phyloP scores from a whole-genome alignment of 306 rosid genomes.

The Corylus americana region DNA sequence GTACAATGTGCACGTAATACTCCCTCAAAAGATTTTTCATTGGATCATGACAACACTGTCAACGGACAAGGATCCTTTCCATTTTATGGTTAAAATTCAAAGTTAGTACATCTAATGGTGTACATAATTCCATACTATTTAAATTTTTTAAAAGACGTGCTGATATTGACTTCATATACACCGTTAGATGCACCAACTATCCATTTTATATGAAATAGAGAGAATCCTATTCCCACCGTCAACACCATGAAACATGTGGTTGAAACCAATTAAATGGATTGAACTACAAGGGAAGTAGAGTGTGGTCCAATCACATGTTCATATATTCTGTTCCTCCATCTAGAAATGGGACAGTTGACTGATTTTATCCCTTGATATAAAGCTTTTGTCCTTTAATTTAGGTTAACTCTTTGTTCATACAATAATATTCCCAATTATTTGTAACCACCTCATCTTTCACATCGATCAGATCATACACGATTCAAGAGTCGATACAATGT shows the following conservation, averaged over 20 bases:
- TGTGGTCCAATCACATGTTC: background rate
- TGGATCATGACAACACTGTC: background rate
- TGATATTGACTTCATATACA: too few species aligned
- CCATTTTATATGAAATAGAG: too few species aligned
- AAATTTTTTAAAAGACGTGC: too few species aligned
- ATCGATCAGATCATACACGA: constrained; percentile 14
- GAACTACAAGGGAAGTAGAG: background rate
- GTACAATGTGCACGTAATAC: background rate
- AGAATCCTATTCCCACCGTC: too few species aligned
- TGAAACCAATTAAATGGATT: background rate
- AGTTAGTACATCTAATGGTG: too few species aligned
- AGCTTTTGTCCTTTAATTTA: constrained; percentile 15
- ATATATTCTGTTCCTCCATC: background rate
- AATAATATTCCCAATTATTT: constrained; percentile 16
- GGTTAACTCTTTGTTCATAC: background rate
- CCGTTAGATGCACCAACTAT: too few species aligned
- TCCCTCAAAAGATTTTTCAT: background rate
- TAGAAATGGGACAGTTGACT: background rate
- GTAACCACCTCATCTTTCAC: constrained; percentile 9
- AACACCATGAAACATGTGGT: background rate
- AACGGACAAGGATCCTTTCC: too few species aligned
- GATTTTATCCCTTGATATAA: constrained; percentile 4
- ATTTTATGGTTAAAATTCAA: too few species aligned
- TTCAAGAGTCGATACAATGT: constrained; percentile 9
- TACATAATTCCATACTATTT: too few species aligned